These are phyloP conservation scores for Papiliotrema terrestris DNA, from an alignment of 1,284 basidiomycete species.

Conservation along the genomic window DNA sequence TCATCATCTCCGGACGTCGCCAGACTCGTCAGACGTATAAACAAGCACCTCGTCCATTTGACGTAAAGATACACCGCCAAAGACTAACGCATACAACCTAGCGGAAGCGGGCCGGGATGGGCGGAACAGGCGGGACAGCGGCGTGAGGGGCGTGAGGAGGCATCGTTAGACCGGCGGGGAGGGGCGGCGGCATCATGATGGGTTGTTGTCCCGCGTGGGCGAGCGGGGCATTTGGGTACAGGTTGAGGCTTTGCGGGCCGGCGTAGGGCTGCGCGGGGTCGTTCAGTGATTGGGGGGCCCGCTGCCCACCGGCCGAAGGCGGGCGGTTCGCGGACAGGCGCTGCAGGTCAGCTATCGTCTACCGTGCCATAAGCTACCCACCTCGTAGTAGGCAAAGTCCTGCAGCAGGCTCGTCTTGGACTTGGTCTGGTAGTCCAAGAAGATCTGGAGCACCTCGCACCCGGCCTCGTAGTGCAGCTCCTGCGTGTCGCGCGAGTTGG, in stretches of 20 bases:
- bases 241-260: background rate
- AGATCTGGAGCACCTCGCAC: conserved; percentile 89
- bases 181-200: background rate
- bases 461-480: conserved; percentile 90
- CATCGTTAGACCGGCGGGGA: background rate
- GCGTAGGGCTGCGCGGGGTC: background rate
- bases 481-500: conserved; percentile 69
- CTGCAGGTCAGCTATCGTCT: background rate
- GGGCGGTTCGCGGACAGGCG: conserved; percentile 3
- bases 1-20: background rate
- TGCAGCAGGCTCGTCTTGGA: conserved; percentile 86
- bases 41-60: background rate
- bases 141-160: background rate
- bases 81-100: conserved; percentile 2
- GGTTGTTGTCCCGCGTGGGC: background rate
- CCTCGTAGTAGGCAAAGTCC: conserved; percentile 92
- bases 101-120: conserved; percentile 23
- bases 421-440: conserved; percentile 72
- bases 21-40: background rate
- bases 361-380: conserved; percentile 40
- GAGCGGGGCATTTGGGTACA: no score
- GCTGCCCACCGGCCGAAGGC: conserved; percentile 4
- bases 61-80: background rate
- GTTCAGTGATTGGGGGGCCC: background rate
- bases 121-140: conserved; percentile 22